Base-by-base conservation (phyloP, 495 filamentous ascomycete genomes). In the Cenococcum geophilum region DNA sequence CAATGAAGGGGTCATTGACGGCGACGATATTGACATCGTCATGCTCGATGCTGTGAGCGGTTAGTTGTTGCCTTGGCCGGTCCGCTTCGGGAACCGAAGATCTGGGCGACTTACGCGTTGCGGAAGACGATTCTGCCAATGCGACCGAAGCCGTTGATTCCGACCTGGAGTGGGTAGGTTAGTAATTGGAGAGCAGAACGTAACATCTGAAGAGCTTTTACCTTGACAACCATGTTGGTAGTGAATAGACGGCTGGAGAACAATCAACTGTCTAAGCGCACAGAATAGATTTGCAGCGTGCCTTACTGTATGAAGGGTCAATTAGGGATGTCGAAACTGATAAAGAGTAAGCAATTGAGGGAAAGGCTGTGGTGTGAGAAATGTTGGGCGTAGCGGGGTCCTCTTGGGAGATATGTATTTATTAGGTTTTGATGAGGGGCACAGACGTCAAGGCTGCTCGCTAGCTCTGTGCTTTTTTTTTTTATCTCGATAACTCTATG, bases 1-100 rank as follows among this genome's bases (percentile, higher is more conserved):
- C 93, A 79, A 98, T 98, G 86, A 98, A 98, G 71, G 93, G 93
- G 74, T 98, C 93, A 82, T 98, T 98, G 81, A 96, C 89, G 65
- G 93, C 92, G 68, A 96, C 89, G 73, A 98, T 81, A 61, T 95
- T 81, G 71, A 97, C 86, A 60, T 91, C 88, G 63, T 78, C 75
- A 76, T 90, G 86, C 83, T 90, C 85, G 69, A 96, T 73, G 74
- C 92, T 92, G 76, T 83, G 50, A 37, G 37, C 22, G 22, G 57
- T 32, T 45, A 67, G 65, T 40, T 50, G 23, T 25, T 45, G 22
- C 45, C 34, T 55, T 54, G 59, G 45, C 53, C 48, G 56, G 60
- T 45, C 14, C 12, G 40, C 40, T 16, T 51, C 65, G 66, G 16
- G 2, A 37, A 32, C 37, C 43, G 14, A 22, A 34, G 36, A 43